Base-by-base conservation (phyloP, 257 asterid genomes). In the Henckelia pumila region DNA sequence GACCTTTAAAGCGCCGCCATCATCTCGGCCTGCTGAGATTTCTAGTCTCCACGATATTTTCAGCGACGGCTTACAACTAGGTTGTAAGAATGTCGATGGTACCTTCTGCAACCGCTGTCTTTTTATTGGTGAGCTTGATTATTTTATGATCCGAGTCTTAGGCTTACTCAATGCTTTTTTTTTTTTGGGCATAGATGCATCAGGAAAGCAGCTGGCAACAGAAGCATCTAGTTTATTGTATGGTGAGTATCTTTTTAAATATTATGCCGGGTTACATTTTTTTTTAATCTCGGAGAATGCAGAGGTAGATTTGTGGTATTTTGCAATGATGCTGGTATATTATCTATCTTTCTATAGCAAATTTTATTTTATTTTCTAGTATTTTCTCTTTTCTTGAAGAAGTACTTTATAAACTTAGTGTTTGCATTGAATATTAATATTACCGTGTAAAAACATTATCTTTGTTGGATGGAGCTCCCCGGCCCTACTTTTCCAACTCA, bases 41-140 rank as follows among this genome's bases (percentile, higher is more conserved):
- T 59, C 76, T 59, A 59, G 82, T 79, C 82, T 83, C 63, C 56
- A 74, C 58, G 73, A 74, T 49, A 61, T 80, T 0, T 73, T 74
- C 40, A 61, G 56, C 30, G 85, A 72, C 52, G 73, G 82, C 75
- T 67, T 80, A 76, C 64, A 62, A 59, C 75, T 83, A 21, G 77
- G 74, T 33, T 64, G 84, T 35, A 64, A 63, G 26, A 73, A 63
- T 53, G 76, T 65, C 29, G 69, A 66, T 61, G 95, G 95, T 89
- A 79, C 52, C 7, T 71, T 20, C 71, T 61, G 64, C 25, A 40
- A 52, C 44, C 61, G 14, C 50, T 30, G 52, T 6, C 2, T 2
- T 60, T 28, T 19, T 16, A 8, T 68, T 30, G 66, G 21, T 20
- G 21, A 61, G 17, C 68, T 63, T 17, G 75, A 30, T 62, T 26